Percentiles rank a stretch among this genome's conserved stretches.
These are phyloP conservation scores for Thelonectria discophora DNA, from an alignment of 2,329 filamentous ascomycete genomes.

Conservation along the genomic window DNA sequence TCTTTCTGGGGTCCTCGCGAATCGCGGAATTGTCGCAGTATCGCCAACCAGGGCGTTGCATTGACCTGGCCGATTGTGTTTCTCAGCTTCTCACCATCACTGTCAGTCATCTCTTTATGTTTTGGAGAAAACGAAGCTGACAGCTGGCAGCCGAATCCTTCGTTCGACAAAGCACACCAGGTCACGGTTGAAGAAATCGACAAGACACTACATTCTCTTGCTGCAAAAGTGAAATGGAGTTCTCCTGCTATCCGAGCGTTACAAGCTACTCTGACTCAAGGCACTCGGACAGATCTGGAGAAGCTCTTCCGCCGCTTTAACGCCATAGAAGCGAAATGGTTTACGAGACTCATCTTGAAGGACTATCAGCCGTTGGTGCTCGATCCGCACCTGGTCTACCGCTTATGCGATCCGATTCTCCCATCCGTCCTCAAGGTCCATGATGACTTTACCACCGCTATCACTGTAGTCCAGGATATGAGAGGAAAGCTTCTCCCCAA, in stretches of 20 bases:
- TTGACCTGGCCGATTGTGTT: conserved; percentile 77
- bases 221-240: conserved; percentile 75
- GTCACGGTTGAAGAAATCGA: conserved; percentile 81
- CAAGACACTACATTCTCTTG: conserved; percentile 68
- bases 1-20: conserved; percentile 71
- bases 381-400: conserved; percentile 64
- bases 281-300: conserved; percentile 58
- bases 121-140: neutral
- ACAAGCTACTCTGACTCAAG: conserved; percentile 33
- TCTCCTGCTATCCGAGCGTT: conserved; percentile 65
- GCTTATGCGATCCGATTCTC: conserved; percentile 72
- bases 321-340: conserved; percentile 84
- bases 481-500: conserved; percentile 37
- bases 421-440: conserved; percentile 76
- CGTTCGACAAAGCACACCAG: conserved; percentile 41
- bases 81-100: conserved; percentile 70
- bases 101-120: conserved; percentile 50
- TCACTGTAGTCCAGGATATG: conserved; percentile 58
- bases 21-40: conserved; percentile 70
- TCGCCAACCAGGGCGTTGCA: conserved; percentile 61
- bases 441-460: conserved; percentile 70
- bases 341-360: conserved; percentile 82
- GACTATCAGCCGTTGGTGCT: conserved; percentile 74
- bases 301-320: conserved; percentile 67
- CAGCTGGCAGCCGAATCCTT: conserved; percentile 55